Conservation (phyloP, 2,329 filamentous ascomycete species). For the Corniculantispora saksenae region DNA sequence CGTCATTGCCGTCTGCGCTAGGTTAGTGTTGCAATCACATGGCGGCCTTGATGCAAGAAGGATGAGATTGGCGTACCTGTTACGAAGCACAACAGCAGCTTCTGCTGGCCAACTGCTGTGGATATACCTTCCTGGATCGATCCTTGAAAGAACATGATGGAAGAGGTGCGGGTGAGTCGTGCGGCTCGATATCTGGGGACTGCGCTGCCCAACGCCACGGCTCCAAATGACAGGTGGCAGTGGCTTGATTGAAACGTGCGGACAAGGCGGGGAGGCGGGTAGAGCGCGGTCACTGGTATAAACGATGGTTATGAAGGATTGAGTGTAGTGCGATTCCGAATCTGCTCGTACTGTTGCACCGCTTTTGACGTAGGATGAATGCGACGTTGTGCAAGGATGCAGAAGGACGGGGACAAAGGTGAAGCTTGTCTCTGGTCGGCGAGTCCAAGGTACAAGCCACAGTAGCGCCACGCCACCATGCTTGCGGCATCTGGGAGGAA, state of each 20-base stretch:
- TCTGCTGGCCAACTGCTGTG: slow-evolving; percentile 70
- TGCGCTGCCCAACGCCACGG: not conserved
- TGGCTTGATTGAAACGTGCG: not conserved
- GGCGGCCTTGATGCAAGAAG: slow-evolving; percentile 24
- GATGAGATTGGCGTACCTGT: slow-evolving; percentile 54
- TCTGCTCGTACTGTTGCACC: not conserved
- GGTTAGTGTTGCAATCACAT: not conserved
- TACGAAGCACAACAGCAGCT: slow-evolving; percentile 83
- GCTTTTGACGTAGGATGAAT: not conserved
- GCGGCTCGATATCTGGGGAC: not conserved
- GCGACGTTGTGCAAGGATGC: not conserved
- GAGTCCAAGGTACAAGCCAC: not conserved
- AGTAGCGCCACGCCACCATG: slow-evolving; percentile 2
- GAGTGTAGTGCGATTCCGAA: not conserved
- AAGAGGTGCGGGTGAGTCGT: not conserved
- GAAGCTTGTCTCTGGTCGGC: not conserved
- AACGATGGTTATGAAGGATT: not conserved
- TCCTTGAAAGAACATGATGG: slow-evolving; percentile 77
- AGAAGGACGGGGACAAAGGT: not conserved
- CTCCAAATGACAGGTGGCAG: not conserved
- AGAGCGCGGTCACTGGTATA: not conserved
- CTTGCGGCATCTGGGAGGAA: not conserved
- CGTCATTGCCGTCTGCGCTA: slow-evolving; percentile 63
- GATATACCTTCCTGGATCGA: slow-evolving; percentile 79
- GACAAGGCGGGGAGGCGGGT: not conserved